Conservation (phyloP, 192 early-diverging fungal genomes). For the Coemansia sp. region DNA sequence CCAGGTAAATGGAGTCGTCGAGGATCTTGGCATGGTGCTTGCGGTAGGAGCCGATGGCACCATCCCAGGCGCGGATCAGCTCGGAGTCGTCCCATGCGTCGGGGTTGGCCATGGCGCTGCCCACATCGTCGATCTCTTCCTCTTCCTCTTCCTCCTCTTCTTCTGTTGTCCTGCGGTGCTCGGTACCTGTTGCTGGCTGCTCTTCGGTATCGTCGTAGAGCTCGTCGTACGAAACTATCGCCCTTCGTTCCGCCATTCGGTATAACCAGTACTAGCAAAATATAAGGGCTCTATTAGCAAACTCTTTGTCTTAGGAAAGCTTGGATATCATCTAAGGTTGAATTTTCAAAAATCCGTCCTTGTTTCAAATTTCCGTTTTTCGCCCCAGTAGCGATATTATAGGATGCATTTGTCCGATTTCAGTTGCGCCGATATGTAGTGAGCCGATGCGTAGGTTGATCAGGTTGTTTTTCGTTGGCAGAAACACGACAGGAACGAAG, state of each 20-base stretch:
- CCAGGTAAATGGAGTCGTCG: conserved; percentile 23
- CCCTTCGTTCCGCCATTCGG: conserved; percentile 21
- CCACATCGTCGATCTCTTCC: conserved; percentile 2
- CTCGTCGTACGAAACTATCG: conserved; percentile 47
- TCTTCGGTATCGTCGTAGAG: conserved; percentile 18
- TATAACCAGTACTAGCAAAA: not conserved
- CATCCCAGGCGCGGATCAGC: conserved; percentile 65
- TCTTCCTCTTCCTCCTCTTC: conserved; percentile 6
- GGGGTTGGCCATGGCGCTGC: conserved; percentile 6
- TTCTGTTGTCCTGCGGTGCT: not conserved
- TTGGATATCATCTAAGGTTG: no score
- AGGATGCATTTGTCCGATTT: no score
- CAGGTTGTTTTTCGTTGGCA: no score
- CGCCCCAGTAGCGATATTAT: no score
- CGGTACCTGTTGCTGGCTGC: not conserved
- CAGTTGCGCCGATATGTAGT: no score
- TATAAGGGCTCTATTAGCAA: no score
- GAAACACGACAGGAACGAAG: no score
- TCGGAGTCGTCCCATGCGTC: conserved; percentile 63
- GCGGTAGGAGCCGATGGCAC: conserved; percentile 60
- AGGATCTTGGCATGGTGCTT: conserved; percentile 31
- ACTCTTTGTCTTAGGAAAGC: no score
- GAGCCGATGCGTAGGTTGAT: no score
- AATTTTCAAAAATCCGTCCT: no score
- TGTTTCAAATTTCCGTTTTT: no score